A percentile compares a stretch with the other conserved stretches of the same genome.
Conservation (phyloP, 2,329 filamentous ascomycete genomes). For the Aspergillus pseudoterreus region DNA sequence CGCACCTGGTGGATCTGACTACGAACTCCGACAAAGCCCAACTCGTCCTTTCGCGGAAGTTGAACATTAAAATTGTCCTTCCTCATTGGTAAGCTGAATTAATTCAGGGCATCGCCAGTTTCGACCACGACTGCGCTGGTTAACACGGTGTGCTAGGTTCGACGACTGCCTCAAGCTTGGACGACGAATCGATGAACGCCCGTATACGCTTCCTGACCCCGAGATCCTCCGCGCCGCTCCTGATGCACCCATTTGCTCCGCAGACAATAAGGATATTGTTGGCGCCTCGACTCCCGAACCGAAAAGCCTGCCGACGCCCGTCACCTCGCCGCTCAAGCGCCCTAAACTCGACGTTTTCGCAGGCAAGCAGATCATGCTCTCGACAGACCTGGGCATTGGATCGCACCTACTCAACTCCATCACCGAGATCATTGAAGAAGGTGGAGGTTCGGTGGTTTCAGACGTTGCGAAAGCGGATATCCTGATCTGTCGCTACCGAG, state of each 20-base stretch:
- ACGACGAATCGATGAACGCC: conserved; percentile 81
- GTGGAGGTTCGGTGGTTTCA: conserved; percentile 66
- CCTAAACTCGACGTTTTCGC: conserved; percentile 70
- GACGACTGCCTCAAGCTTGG: conserved; percentile 94
- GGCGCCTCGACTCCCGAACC: conserved; percentile 61
- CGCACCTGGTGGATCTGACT: conserved; percentile 81
- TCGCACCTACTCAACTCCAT: conserved; percentile 64
- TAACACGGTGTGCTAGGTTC: conserved; percentile 58
- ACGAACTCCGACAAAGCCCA: conserved; percentile 65
- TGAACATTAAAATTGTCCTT: conserved; percentile 77
- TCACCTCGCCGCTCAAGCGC: conserved; percentile 27
- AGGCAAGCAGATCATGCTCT: conserved; percentile 73
- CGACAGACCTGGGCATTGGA: conserved; percentile 68
- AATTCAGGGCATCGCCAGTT: not conserved
- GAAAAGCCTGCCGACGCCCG: conserved; percentile 32
- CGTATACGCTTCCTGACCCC: conserved; percentile 81
- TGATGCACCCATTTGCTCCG: conserved; percentile 55
- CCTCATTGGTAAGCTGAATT: conserved; percentile 72
- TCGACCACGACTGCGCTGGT: not conserved
- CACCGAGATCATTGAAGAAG: conserved; percentile 64
- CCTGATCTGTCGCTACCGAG: conserved; percentile 82
- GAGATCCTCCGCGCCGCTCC: conserved; percentile 66
- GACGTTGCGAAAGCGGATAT: conserved; percentile 70
- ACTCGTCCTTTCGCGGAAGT: conserved; percentile 59
- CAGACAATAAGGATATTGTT: conserved; percentile 58